These are phyloP conservation scores for Paramyrothecium roridum DNA, from an alignment of 2,329 filamentous ascomycete species.

Conservation along the genomic window DNA sequence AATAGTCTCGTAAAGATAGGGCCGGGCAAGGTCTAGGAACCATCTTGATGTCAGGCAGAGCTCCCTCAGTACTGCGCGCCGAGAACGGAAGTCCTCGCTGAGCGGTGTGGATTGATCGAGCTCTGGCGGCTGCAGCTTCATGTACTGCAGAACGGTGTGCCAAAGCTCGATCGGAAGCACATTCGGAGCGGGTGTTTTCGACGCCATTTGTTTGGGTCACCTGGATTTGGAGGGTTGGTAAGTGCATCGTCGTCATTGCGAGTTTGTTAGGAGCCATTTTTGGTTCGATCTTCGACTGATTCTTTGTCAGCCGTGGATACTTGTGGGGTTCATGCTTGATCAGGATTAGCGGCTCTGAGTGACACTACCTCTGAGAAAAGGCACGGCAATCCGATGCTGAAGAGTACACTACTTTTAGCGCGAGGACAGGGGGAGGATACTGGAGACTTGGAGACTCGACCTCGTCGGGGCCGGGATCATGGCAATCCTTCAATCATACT, in stretches of 20 bases:
- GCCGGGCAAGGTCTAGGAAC: slow-evolving; percentile 2
- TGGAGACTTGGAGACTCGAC: too few relatives aligned
- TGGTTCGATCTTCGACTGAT: background rate
- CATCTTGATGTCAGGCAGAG: slow-evolving; percentile 5
- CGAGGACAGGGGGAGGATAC: too few relatives aligned
- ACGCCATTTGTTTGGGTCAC: slow-evolving; percentile 2
- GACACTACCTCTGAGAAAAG: too few relatives aligned
- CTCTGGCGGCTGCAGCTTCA: slow-evolving; percentile 2
- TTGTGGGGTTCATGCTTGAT: background rate
- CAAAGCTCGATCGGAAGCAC: slow-evolving; percentile 4
- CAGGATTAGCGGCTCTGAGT: background rate
- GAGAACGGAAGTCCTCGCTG: slow-evolving; percentile 3
- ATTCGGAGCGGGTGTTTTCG: background rate
- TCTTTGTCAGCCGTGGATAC: background rate
- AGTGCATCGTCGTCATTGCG: background rate
- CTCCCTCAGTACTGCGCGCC: slow-evolving; percentile 2
- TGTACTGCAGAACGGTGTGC: slow-evolving; percentile 3
- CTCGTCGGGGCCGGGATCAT: too few relatives aligned
- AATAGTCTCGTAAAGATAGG: slow-evolving; percentile 5
- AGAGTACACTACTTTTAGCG: too few relatives aligned
- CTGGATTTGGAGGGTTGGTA: background rate
- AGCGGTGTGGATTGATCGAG: background rate
- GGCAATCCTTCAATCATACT: too few relatives aligned
- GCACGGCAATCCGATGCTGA: too few relatives aligned
- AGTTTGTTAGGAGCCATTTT: background rate